phyloP scores from a whole-genome alignment of 75 land plant genomes.

The Selaginella tamariscina region DNA sequence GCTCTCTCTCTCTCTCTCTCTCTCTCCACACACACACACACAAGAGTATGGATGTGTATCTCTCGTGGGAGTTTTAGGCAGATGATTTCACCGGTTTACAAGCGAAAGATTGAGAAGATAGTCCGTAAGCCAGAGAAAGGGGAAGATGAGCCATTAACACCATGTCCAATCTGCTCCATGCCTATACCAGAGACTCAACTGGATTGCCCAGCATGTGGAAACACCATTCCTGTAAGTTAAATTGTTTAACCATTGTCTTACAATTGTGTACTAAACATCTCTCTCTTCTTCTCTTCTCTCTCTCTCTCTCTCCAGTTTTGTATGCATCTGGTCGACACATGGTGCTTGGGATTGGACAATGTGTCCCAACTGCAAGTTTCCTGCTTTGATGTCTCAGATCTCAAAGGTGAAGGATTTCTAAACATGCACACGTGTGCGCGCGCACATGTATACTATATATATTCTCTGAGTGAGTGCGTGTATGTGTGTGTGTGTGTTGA shows the following conservation, averaged over 20 bases:
- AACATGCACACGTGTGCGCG: background rate
- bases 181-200: conserved; percentile 32
- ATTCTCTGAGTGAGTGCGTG: background rate
- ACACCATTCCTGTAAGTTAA: conserved; percentile 19
- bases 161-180: conserved; percentile 25
- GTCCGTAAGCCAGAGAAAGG: conserved; percentile 24
- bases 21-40: no score
- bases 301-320: conserved; percentile 16
- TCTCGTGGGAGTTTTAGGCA: conserved; percentile 1
- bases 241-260: background rate
- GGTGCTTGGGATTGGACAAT: conserved; percentile 30
- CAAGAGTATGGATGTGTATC: no score
- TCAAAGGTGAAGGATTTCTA: conserved; percentile 14
- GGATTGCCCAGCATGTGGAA: conserved; percentile 21
- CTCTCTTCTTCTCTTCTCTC: background rate
- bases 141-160: conserved; percentile 28
- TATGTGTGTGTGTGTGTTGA: background rate
- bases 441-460: background rate
- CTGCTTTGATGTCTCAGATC: conserved; percentile 23
- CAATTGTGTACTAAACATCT: background rate
- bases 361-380: conserved; percentile 32
- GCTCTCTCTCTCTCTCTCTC: no score
- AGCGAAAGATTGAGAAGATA: conserved; percentile 25
- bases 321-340: conserved; percentile 32
- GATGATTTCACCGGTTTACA: conserved; percentile 20